Conservation (phyloP, 2,329 filamentous ascomycete species). For the Calycina herbarum region DNA sequence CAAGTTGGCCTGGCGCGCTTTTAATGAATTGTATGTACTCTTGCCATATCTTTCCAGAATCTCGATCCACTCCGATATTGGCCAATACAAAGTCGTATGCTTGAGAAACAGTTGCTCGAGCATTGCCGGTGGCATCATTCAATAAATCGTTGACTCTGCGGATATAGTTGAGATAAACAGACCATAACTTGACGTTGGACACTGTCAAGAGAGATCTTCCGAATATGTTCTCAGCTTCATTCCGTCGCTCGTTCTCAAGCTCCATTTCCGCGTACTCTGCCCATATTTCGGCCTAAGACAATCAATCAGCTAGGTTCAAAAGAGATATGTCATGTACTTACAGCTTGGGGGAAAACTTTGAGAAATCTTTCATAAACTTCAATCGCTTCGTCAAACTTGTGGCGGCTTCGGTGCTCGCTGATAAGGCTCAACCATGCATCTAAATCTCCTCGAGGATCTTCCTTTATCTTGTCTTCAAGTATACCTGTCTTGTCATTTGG, state of each 20-base stretch:
- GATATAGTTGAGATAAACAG: constrained; percentile 91
- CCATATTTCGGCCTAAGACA: constrained; percentile 81
- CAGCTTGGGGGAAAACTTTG: constrained; percentile 83
- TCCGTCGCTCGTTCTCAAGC: constrained; percentile 79
- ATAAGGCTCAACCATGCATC: constrained; percentile 91
- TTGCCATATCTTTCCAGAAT: constrained; percentile 85
- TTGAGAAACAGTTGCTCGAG: constrained; percentile 76
- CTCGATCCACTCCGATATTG: constrained; percentile 87
- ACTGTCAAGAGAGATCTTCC: constrained; percentile 74
- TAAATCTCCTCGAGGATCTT: constrained; percentile 89
- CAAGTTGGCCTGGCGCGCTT: constrained; percentile 79
- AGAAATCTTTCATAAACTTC: constrained; percentile 84
- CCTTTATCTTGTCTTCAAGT: constrained; percentile 85
- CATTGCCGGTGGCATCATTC: constrained; percentile 73
- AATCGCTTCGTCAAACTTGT: constrained; percentile 79
- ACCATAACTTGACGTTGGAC: constrained; percentile 85
- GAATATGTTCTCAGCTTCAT: constrained; percentile 80
- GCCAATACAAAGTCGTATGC: constrained; percentile 92
- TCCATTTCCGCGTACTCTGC: constrained; percentile 87
- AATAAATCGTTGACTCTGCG: constrained; percentile 86
- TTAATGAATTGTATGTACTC: constrained; percentile 96
- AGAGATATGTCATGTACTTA: constrained; percentile 53
- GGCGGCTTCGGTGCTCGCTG: constrained; percentile 76
- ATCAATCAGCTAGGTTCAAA: constrained; percentile 38
- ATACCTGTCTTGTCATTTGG: constrained; percentile 40